Conservation (phyloP, 192 early-diverging fungal genomes). For the Dissophora ornata region DNA sequence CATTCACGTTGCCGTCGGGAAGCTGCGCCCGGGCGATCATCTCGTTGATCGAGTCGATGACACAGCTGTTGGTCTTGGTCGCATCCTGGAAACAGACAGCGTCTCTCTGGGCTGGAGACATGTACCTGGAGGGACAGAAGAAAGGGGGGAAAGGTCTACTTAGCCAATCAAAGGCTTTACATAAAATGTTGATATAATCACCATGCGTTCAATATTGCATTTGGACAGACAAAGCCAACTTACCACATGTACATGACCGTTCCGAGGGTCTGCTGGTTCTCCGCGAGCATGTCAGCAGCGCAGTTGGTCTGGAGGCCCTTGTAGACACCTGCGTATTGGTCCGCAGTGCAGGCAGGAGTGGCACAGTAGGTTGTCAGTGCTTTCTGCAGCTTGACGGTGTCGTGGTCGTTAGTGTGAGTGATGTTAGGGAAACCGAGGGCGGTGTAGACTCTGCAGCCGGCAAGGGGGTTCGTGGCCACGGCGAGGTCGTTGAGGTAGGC, state of each 20-base stretch:
- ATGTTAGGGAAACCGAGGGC: constrained; percentile 36
- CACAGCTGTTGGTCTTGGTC: constrained; percentile 21
- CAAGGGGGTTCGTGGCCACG: constrained; percentile 12
- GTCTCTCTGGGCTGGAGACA: constrained; percentile 39
- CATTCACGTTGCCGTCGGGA: constrained; percentile 23
- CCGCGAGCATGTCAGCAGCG: constrained; percentile 33
- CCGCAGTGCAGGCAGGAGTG: constrained; percentile 33
- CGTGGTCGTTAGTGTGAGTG: constrained; percentile 33
- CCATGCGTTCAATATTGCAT: too few relatives aligned
- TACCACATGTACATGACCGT: constrained; percentile 47
- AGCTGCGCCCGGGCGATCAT: constrained; percentile 41
- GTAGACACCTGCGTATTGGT: constrained; percentile 31
- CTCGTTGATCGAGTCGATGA: constrained; percentile 32
- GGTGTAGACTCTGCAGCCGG: constrained; percentile 40
- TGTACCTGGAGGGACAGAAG: constrained; percentile 19
- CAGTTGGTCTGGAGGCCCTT: constrained; percentile 31
- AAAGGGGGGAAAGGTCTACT: too few relatives aligned
- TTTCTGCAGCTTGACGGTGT: constrained; percentile 35
- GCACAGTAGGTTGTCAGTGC: constrained; percentile 31
- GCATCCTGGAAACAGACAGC: constrained; percentile 30
- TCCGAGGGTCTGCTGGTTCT: constrained; percentile 29
- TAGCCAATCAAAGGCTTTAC: too few relatives aligned
- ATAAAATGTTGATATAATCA: too few relatives aligned
- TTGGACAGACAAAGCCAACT: constrained; percentile 1
- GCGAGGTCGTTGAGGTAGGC: constrained; percentile 16